A percentile compares a stretch with the other conserved stretches of the same genome.
Conservation (phyloP, 805 yeast species). For the Candida ovalis region DNA sequence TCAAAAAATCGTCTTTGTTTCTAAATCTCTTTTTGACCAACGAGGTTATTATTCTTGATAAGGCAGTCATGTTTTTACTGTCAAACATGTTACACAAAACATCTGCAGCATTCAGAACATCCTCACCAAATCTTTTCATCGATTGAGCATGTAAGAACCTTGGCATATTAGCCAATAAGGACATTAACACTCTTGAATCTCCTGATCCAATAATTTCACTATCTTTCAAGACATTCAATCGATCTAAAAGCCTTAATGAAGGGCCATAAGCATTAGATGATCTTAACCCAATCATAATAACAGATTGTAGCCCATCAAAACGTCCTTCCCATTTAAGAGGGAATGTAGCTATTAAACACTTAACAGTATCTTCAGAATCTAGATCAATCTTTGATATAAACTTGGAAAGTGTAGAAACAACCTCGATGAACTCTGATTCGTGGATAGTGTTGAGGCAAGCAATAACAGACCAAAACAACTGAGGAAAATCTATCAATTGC, state of each 20-base stretch:
- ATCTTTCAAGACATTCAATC: slow-evolving; percentile 59
- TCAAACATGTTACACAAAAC: slow-evolving; percentile 61
- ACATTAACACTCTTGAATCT: slow-evolving; percentile 62
- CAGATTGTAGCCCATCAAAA: slow-evolving; percentile 81
- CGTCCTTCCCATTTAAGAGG: slow-evolving; percentile 96
- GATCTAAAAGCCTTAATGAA: slow-evolving; percentile 68
- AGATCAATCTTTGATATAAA: slow-evolving; percentile 83
- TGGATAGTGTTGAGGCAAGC: slow-evolving; percentile 88
- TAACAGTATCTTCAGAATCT: slow-evolving; percentile 80
- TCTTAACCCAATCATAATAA: slow-evolving; percentile 77
- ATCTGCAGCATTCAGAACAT: slow-evolving; percentile 49
- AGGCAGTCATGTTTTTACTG: slow-evolving; percentile 42
- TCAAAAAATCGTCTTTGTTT: slow-evolving; percentile 83
- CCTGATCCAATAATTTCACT: slow-evolving; percentile 77
- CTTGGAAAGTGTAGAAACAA: slow-evolving; percentile 74
- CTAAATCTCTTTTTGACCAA: slow-evolving; percentile 76
- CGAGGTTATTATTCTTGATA: slow-evolving; percentile 73
- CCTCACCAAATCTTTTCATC: slow-evolving; percentile 44
- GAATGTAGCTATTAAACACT: slow-evolving; percentile 77
- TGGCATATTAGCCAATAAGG: slow-evolving; percentile 77
- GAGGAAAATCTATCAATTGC: slow-evolving; percentile 83
- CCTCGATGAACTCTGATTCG: slow-evolving; percentile 90
- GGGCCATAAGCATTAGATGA: slow-evolving; percentile 79
- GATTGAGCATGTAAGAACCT: slow-evolving; percentile 81
- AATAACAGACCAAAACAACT: slow-evolving; percentile 90